Conservation (phyloP, 208 protist genomes). For the Wallacemonas sp. region DNA sequence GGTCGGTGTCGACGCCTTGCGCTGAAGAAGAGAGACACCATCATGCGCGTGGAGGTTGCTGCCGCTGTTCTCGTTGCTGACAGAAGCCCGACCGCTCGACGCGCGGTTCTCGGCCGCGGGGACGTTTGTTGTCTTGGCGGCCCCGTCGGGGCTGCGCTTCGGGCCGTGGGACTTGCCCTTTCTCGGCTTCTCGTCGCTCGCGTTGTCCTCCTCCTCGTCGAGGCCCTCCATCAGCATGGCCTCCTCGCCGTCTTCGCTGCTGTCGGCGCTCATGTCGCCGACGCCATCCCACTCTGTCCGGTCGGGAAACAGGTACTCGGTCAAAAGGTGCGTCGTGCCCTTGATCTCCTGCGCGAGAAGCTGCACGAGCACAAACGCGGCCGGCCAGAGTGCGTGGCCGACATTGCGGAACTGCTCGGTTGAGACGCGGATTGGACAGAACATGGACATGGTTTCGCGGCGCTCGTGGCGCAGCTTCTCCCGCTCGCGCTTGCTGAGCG, state of each 20-base stretch:
- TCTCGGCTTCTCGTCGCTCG: background rate
- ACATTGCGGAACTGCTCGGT: slow-evolving; percentile 76
- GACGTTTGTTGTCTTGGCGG: too few relatives aligned
- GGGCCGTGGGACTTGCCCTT: too few relatives aligned
- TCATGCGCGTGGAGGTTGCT: background rate
- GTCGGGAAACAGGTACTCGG: slow-evolving; percentile 31
- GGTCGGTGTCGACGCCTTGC: background rate
- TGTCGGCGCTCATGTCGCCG: background rate
- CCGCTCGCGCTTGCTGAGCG: slow-evolving; percentile 3
- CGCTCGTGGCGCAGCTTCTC: slow-evolving; percentile 13
- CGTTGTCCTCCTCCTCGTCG: background rate
- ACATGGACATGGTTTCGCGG: slow-evolving; percentile 19
- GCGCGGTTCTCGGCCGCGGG: too few relatives aligned
- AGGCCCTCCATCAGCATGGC: background rate
- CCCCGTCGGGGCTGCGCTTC: too few relatives aligned
- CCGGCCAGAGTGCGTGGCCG: slow-evolving; percentile 78
- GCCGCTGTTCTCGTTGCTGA: background rate
- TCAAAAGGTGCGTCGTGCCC: slow-evolving; percentile 36
- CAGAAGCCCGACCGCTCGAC: too few relatives aligned
- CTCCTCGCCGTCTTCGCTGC: background rate
- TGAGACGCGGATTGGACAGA: slow-evolving; percentile 58
- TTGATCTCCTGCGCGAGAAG: slow-evolving; percentile 63
- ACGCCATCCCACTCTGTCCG: slow-evolving; percentile 4
- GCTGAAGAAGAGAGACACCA: slow-evolving; percentile 2
- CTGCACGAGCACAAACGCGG: slow-evolving; percentile 77